These are phyloP conservation scores for Euptelea pleiosperma DNA, from an alignment of 164 flowering plant species.

Conservation along the genomic window DNA sequence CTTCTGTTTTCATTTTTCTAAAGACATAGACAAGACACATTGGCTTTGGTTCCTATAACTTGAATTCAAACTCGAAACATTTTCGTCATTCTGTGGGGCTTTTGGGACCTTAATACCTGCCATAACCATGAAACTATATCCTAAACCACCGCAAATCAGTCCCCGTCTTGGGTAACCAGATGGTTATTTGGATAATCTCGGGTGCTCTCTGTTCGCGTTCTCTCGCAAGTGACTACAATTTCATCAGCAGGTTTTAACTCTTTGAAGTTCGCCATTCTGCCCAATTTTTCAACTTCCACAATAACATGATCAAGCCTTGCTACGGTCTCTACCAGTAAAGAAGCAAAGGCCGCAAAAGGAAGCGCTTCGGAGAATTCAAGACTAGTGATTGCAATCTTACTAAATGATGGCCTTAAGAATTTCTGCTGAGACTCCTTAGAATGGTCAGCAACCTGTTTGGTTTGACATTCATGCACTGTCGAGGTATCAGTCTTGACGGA, in stretches of 20 bases:
- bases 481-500: conserved; percentile 54
- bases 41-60: too few relatives aligned
- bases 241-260: conserved; percentile 44
- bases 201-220: neutral
- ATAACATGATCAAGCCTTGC: conserved; percentile 81
- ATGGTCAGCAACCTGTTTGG: conserved; percentile 29
- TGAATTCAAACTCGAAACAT: too few relatives aligned
- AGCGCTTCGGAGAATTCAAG: conserved; percentile 95
- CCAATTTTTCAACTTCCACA: conserved; percentile 81
- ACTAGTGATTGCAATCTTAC: conserved; percentile 68
- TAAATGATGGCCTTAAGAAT: conserved; percentile 59
- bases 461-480: conserved; percentile 55
- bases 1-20: too few relatives aligned
- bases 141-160: too few relatives aligned
- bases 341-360: conserved; percentile 95
- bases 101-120: too few relatives aligned
- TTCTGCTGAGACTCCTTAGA: conserved; percentile 25
- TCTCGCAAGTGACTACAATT: conserved; percentile 27
- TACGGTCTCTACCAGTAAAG: conserved; percentile 77
- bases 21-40: too few relatives aligned
- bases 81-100: too few relatives aligned
- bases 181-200: too few relatives aligned
- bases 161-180: too few relatives aligned
- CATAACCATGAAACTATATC: too few relatives aligned
- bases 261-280: conserved; percentile 55